Base-by-base conservation (phyloP, 2,329 filamentous ascomycete genomes). In the Xylariaceae sp. region DNA sequence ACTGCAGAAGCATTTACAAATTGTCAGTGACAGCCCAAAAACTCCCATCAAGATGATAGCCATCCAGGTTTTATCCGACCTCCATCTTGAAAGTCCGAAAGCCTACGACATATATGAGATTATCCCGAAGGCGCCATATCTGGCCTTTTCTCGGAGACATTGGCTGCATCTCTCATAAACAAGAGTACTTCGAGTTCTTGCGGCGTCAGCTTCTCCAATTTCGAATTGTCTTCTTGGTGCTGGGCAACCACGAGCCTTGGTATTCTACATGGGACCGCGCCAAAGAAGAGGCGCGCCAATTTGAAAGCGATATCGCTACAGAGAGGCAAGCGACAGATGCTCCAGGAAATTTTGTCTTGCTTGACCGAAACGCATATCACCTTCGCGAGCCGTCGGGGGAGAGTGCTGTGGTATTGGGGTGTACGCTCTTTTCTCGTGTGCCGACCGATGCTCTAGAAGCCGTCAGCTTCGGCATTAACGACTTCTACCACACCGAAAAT, bases 101-200 rank as follows among this genome's bases (percentile, higher is more conserved):
- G 60, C 62, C 15, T 81, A 81, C 54, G 69, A 76, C 24, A 17
- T 61, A 18, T 81, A 74, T 50, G 52, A 71, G 2, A 71, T 79
- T 17, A 37, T 52, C 0, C 68, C 71, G 1, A 63, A 59, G 37
- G 71, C 75, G 1, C 71, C 72, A 0, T 67, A 72, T 43, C 64
- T 82, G 2, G 76, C 74, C 0, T 64, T 82, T n/a, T 0, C 64
- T 81, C 0, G 78, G 78, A 17, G 76, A 81, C 48, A 74, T 81
- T 38, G 77, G 76, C 34, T 67, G 68, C 42, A 38, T 65, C 17
- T 45, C 61, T 8, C 64, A 71, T 43, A 63, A 71, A 32, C 51
- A 64, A 12, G 65, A 68, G 1, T 68, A 69, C 47, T 60, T 71
- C 26, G 39, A 26, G 1, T 81, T 81, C 49, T 55, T 81, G 9